These are phyloP conservation scores for Lithospermum erythrorhizon DNA, from an alignment of 257 asterid species.

Conservation along the genomic window DNA sequence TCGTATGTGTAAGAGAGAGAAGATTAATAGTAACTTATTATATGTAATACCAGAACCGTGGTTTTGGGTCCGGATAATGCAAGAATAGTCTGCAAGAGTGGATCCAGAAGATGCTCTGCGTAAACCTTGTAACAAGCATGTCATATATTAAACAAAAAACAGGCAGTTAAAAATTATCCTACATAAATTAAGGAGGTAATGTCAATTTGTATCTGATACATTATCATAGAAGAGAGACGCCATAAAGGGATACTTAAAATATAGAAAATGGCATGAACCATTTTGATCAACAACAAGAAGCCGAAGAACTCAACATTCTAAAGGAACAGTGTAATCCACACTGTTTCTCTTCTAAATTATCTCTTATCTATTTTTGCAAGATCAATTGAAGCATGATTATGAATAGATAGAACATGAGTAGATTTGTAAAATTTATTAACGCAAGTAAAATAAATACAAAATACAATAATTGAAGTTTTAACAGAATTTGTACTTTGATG, in stretches of 20 bases:
- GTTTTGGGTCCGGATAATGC: conserved; percentile 82
- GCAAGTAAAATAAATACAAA: too few species aligned
- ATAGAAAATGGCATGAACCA: neutral
- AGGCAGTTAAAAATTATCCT: conserved; percentile 2
- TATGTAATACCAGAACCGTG: conserved; percentile 53
- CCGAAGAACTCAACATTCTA: too few species aligned
- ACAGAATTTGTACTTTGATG: neutral
- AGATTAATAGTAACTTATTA: neutral
- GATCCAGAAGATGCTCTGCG: conserved; percentile 91
- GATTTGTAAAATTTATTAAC: too few species aligned
- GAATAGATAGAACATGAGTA: too few species aligned
- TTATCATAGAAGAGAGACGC: neutral
- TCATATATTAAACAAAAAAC: conserved; percentile 1
- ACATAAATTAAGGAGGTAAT: neutral
- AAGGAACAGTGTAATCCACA: too few species aligned
- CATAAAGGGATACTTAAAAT: neutral
- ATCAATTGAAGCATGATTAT: too few species aligned
- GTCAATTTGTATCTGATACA: neutral
- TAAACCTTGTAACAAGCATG: conserved; percentile 49
- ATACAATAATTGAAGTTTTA: too few species aligned
- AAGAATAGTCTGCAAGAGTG: conserved; percentile 76
- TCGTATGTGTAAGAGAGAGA: neutral
- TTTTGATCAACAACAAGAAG: neutral
- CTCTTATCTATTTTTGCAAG: too few species aligned
- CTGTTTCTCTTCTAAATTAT: too few species aligned